A percentile compares a stretch with the other conserved stretches of the same genome.
These are phyloP conservation scores for Xerocomus potaroensis DNA, from an alignment of 768 basidiomycete genomes.

Conservation along the genomic window DNA sequence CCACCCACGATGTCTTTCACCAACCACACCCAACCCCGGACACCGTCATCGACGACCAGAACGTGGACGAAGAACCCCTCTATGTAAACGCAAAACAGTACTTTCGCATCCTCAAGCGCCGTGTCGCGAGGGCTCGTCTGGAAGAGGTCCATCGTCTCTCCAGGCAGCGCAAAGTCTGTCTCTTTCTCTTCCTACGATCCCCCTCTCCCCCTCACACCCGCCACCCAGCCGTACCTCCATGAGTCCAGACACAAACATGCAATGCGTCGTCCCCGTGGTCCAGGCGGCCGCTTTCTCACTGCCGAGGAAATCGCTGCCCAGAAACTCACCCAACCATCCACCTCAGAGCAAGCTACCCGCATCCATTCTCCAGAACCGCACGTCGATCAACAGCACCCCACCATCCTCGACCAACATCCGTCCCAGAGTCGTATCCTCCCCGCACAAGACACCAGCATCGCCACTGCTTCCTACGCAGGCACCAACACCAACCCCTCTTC, in stretches of 20 bases:
- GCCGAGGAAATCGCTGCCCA: constrained; percentile 92
- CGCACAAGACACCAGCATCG: constrained; percentile 10
- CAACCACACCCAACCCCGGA: constrained; percentile 19
- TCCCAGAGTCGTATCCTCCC: constrained; percentile 19
- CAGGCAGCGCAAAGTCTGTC: constrained; percentile 79
- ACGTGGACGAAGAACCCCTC: constrained; percentile 91
- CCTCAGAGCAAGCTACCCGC: constrained; percentile 20
- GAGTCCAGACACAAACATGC: constrained; percentile 98
- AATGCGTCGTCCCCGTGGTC: constrained; percentile 93
- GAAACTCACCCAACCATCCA: constrained; percentile 40
- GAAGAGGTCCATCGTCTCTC: constrained; percentile 94
- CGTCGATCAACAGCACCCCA: constrained; percentile 10
- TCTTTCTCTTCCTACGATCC: background rate
- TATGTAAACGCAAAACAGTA: constrained; percentile 99
- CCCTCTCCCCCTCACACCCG: constrained; percentile 4
- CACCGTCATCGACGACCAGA: constrained; percentile 34
- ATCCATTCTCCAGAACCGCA: constrained; percentile 16
- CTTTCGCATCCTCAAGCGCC: constrained; percentile 94
- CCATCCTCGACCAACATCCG: no score
- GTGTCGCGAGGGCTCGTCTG: constrained; percentile 83
- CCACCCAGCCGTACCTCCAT: constrained; percentile 86
- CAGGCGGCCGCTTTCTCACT: constrained; percentile 96
- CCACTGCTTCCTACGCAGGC: constrained; percentile 14
- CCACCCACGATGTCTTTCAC: constrained; percentile 28
- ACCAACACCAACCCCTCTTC: constrained; percentile 25